A percentile compares a stretch with the other conserved stretches of the same genome.
phyloP scores from a whole-genome alignment of 805 yeast genomes.

The Sugiyamaella chiloensis region DNA sequence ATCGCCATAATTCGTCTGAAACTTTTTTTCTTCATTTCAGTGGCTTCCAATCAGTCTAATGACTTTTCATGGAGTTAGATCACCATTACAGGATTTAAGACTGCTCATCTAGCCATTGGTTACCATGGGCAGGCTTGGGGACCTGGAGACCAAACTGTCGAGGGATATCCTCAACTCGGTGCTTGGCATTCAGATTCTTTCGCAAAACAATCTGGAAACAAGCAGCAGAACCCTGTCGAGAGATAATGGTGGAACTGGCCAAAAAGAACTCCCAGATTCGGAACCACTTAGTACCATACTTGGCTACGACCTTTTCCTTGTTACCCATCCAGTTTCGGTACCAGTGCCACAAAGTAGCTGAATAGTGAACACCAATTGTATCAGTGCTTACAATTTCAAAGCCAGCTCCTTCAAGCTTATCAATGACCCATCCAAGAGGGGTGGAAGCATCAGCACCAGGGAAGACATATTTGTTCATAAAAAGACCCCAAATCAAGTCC shows the following conservation, averaged over 20 bases:
- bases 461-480: slow-evolving; percentile 94
- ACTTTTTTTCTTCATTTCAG: too few species aligned
- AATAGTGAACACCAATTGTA: slow-evolving; percentile 89
- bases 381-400: slow-evolving; percentile 82
- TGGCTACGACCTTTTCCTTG: slow-evolving; percentile 68
- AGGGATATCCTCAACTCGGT: slow-evolving; percentile 78
- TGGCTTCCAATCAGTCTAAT: too few species aligned
- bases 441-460: slow-evolving; percentile 98
- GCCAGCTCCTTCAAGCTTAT: slow-evolving; percentile 75
- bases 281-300: slow-evolving; percentile 87
- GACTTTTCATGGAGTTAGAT: too few species aligned
- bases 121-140: slow-evolving; percentile 35
- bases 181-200: slow-evolving; percentile 82
- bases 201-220: slow-evolving; percentile 88
- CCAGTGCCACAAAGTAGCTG: slow-evolving; percentile 91
- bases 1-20: too few species aligned
- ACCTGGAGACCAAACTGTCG: slow-evolving; percentile 65
- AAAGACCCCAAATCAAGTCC: slow-evolving; percentile 90
- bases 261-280: slow-evolving; percentile 92
- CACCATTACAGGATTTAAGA: too few species aligned
- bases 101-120: slow-evolving; percentile 30
- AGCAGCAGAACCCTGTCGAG: slow-evolving; percentile 92
- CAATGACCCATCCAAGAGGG: slow-evolving; percentile 79
- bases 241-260: slow-evolving; percentile 74
- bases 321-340: slow-evolving; percentile 90